These are phyloP conservation scores for Amanita fuliginea DNA, from an alignment of 768 basidiomycete genomes.

Conservation along the genomic window DNA sequence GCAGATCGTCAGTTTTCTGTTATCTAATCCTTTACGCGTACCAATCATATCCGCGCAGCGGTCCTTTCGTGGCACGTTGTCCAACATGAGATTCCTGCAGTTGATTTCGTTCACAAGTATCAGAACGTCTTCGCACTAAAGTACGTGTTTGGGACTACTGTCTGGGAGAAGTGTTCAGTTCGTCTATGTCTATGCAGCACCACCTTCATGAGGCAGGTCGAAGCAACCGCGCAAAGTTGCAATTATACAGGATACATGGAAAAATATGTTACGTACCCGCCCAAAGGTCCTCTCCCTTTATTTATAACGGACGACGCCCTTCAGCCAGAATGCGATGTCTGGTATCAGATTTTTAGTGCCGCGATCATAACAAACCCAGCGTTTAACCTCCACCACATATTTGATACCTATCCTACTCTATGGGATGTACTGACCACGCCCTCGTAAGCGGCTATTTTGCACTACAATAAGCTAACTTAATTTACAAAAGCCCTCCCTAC, in stretches of 20 bases:
- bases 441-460: constrained; percentile 33
- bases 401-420: constrained; percentile 61
- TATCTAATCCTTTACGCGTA: not conserved
- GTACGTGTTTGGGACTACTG: constrained; percentile 23
- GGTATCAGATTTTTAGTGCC: constrained; percentile 55
- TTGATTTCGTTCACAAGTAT: constrained; percentile 51
- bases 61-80: constrained; percentile 51
- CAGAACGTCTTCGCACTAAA: constrained; percentile 61
- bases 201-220: constrained; percentile 49
- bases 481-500: constrained; percentile 53
- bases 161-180: not conserved
- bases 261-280: constrained; percentile 58
- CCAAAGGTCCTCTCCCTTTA: constrained; percentile 51
- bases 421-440: constrained; percentile 79
- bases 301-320: constrained; percentile 41
- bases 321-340: constrained; percentile 51
- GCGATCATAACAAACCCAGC: constrained; percentile 61
- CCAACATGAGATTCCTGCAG: constrained; percentile 60
- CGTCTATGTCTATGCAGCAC: constrained; percentile 26
- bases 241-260: constrained; percentile 55
- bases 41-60: constrained; percentile 22
- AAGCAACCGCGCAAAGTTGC: constrained; percentile 39
- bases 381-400: constrained; percentile 69
- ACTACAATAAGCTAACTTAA: constrained; percentile 9
- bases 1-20: constrained; percentile 45